A percentile compares a stretch with the other conserved stretches of the same genome.
Evolutionary conservation across 2,329 filamentous ascomycete species (phyloP).

Genomic region (Fusarium secorum): DNA sequence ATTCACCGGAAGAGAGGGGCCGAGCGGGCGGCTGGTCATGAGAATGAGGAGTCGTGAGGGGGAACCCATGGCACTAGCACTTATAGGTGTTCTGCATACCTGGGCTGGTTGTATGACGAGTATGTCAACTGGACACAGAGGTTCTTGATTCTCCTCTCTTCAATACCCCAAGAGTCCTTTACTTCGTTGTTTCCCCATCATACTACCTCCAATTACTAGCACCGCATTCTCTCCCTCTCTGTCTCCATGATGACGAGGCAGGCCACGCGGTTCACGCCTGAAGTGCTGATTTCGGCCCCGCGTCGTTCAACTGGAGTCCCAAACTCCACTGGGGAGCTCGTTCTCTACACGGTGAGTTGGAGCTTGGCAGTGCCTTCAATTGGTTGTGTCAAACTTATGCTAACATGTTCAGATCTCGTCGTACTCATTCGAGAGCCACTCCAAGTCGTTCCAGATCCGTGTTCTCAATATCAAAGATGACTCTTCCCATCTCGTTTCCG

Average conservation of each 20-base stretch:
- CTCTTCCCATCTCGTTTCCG: constrained; percentile 70
- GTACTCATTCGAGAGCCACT: constrained; percentile 82
- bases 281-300: constrained; percentile 79
- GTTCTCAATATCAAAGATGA: constrained; percentile 74
- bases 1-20: constrained; percentile 34
- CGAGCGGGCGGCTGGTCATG: constrained; percentile 26
- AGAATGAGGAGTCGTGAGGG: constrained; percentile 27
- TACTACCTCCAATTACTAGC: not conserved
- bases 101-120: constrained; percentile 24
- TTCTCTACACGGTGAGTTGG: constrained; percentile 67
- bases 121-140: constrained; percentile 23
- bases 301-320: constrained; percentile 74
- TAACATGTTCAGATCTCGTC: constrained; percentile 62
- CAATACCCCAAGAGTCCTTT: not conserved
- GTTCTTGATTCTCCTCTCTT: constrained; percentile 12
- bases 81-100: not conserved
- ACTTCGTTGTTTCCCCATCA: not conserved
- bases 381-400: not conserved
- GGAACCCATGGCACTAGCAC: not conserved
- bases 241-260: constrained; percentile 69
- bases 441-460: constrained; percentile 72
- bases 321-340: constrained; percentile 70
- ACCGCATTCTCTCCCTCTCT: not conserved
- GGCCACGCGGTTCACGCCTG: constrained; percentile 75
- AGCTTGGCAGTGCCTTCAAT: constrained; percentile 3